Percentiles rank a stretch among this genome's conserved stretches.
Evolutionary conservation across 345 rosid genomes (phyloP).

Genomic region (Moringa oleifera): DNA sequence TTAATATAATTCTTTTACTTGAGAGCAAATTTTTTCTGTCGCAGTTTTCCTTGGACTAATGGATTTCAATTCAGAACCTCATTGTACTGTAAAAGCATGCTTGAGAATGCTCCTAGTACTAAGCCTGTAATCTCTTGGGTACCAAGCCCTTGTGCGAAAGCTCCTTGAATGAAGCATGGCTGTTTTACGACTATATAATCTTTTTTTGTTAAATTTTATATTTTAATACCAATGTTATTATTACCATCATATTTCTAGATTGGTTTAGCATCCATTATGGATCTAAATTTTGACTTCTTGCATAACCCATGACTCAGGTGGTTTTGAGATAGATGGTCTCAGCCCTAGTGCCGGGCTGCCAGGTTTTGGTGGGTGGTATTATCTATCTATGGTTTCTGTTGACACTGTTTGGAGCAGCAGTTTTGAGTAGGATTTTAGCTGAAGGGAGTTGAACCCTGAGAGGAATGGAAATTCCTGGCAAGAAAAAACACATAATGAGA

Average conservation of each 20-base stretch:
- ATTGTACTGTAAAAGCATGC: neutral
- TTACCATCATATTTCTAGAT: no score
- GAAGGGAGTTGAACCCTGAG: constrained; percentile 5
- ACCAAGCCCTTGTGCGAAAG: no score
- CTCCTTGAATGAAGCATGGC: no score
- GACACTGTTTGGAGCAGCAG: neutral
- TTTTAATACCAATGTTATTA: no score
- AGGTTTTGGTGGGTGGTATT: neutral
- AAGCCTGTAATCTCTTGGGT: neutral
- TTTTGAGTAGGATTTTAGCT: neutral
- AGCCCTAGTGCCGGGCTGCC: neutral
- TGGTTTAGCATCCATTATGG: neutral
- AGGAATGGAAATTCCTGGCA: neutral
- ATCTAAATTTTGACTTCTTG: neutral
- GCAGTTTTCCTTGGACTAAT: neutral
- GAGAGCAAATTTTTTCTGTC: neutral
- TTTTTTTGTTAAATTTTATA: no score
- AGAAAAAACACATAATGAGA: neutral
- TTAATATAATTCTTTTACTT: no score
- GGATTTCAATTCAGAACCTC: neutral
- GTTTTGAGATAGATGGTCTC: neutral
- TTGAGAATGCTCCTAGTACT: neutral
- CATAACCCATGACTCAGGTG: neutral
- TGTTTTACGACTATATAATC: no score
- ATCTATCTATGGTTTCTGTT: neutral